phyloP scores from a whole-genome alignment of 805 yeast species.

The Metschnikowia shivogae region DNA sequence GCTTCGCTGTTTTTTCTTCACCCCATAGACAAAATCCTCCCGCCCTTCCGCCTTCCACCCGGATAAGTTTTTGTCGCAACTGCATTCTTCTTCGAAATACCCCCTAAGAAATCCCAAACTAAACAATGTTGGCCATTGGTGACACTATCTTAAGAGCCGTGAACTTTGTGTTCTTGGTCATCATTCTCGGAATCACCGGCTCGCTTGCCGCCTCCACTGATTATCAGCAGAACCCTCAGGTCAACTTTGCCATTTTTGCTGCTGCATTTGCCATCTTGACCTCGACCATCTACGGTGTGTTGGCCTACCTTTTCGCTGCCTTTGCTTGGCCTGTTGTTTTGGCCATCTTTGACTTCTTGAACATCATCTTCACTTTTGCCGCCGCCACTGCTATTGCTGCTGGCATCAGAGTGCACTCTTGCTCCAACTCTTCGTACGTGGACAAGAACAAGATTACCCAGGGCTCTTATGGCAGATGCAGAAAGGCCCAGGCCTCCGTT shows the following conservation, averaged over 20 bases:
- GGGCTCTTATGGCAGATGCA: constrained; percentile 82
- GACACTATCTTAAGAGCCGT: constrained; percentile 71
- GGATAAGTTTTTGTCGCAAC: neutral
- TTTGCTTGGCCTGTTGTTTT: constrained; percentile 85
- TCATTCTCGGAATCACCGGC: constrained; percentile 83
- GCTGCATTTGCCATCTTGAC: constrained; percentile 82
- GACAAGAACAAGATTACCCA: constrained; percentile 64
- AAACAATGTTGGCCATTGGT: constrained; percentile 59
- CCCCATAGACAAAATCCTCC: constrained; percentile 1
- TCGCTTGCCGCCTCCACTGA: constrained; percentile 69
- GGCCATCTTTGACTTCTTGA: constrained; percentile 76
- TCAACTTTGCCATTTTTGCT: constrained; percentile 83
- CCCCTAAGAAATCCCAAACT: constrained; percentile 1
- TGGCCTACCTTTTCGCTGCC: constrained; percentile 71
- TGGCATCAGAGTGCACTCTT: constrained; percentile 81
- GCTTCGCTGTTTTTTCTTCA: constrained; percentile 4
- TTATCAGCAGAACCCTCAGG: constrained; percentile 62
- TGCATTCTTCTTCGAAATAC: neutral
- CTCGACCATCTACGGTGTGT: constrained; percentile 72
- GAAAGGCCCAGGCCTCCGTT: constrained; percentile 84
- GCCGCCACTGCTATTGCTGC: constrained; percentile 95
- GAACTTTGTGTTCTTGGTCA: constrained; percentile 71
- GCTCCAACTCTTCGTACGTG: constrained; percentile 68
- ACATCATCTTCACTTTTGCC: constrained; percentile 87
- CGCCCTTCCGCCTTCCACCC: neutral